Base-by-base conservation (phyloP, 306 rosid species). In the Pueraria montana region DNA sequence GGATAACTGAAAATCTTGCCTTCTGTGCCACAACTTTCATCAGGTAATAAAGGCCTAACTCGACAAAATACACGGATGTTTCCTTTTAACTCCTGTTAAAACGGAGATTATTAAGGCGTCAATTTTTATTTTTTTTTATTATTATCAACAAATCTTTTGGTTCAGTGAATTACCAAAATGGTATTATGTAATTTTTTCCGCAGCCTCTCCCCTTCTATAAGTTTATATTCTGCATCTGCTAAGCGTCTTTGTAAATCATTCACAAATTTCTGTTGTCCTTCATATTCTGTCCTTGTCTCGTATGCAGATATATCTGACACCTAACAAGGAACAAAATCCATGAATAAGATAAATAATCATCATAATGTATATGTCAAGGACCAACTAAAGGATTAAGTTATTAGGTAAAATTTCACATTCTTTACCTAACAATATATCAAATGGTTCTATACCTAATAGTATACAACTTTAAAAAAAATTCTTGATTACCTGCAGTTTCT, bases 41-140 rank as follows among this genome's bases (percentile, higher is more conserved):
- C 98, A 5, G 91, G 87, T 83, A 96, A 87, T 79, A 90, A 79
- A 65, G 99, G 99, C 58, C 99, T 91, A 75, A 96, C 99, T 83
- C 99, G 89, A 89, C 99, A 94, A 88, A 96, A 96, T 66, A 96
- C 99, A 0, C 99, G 99, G 74, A 96, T 96, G 83, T 96, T 96
- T 86, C 99, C 99, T 87, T 96, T 96, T 32, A 96, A 80, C 79
- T 96, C 99, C 99, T 96, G 88, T 58, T 68, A 64, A 67, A 85
- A 62, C 77, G 80, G 72, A 88, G 71, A 61, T 49, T 73, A 72
- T 74, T 82, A 76, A 65, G 71, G 34, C 79, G 63, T 8, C 12
- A 14, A 9, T 46, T 36, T 34, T 5, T 34, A 34, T 34, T 73
- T 49, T 76, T 17, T 77, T 8, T 43, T 21, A 68, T 40, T 23